Percentiles rank a stretch among this genome's conserved stretches.
Evolutionary conservation across 805 yeast genomes (phyloP).

Genomic region (Ogataea nakhonphanomensis): DNA sequence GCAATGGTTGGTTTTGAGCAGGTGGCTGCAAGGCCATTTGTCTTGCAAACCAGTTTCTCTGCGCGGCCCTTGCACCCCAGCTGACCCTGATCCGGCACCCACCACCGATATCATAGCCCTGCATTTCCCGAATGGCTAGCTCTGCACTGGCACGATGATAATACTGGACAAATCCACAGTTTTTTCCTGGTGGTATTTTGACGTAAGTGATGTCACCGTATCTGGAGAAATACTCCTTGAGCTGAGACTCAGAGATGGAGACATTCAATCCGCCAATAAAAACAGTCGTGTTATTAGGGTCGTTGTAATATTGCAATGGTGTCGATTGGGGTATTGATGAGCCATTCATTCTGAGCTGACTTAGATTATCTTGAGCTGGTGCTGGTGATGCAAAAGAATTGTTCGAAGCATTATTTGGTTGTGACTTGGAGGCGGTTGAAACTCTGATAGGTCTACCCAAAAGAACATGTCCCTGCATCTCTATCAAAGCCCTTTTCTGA

Average conservation of each 20-base stretch:
- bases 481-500: conserved; percentile 67
- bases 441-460: conserved; percentile 77
- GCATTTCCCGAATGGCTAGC: conserved; percentile 80
- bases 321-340: conserved; percentile 39
- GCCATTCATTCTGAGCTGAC: conserved; percentile 13
- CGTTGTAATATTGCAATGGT: conserved; percentile 62
- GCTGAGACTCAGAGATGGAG: conserved; percentile 56
- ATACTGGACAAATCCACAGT: conserved; percentile 85
- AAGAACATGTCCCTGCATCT: conserved; percentile 76
- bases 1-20: conserved; percentile 8
- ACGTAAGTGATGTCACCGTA: conserved; percentile 77
- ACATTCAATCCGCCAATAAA: conserved; percentile 72
- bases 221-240: conserved; percentile 55
- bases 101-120: conserved; percentile 77
- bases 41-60: conserved; percentile 35
- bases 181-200: conserved; percentile 72
- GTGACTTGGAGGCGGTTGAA: conserved; percentile 54
- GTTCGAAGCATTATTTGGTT: conserved; percentile 6
- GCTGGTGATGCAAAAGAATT: conserved; percentile 4
- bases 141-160: conserved; percentile 79
- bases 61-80: conserved; percentile 73
- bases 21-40: conserved; percentile 31
- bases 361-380: conserved; percentile 11
- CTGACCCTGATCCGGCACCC: conserved; percentile 78
- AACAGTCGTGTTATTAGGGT: conserved; percentile 71